Percentiles rank a stretch among this genome's conserved stretches.
These are phyloP conservation scores for Hypocreales sp. DNA, from an alignment of 2,329 filamentous ascomycete genomes.

Conservation along the genomic window DNA sequence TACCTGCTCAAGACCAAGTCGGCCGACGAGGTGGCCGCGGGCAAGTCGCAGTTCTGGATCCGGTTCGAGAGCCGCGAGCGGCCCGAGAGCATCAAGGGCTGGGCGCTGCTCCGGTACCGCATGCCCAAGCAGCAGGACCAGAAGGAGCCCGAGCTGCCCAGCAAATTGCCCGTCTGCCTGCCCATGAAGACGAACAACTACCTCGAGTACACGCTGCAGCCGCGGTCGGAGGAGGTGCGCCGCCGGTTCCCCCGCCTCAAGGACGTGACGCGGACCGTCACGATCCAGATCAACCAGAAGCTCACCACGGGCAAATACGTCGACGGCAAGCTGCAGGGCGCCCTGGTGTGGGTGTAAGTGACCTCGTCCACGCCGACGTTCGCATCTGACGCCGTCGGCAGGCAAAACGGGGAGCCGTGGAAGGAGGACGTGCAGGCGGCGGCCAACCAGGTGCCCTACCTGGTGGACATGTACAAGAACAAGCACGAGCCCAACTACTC, in stretches of 20 bases:
- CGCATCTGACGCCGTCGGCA: too few relatives aligned
- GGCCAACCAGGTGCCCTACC: constrained; percentile 20
- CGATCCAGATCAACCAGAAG: constrained; percentile 27
- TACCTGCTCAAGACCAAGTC: constrained; percentile 38
- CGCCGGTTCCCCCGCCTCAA: constrained; percentile 19
- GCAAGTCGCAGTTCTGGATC: constrained; percentile 24
- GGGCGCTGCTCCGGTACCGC: constrained; percentile 1
- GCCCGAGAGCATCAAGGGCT: constrained; percentile 11
- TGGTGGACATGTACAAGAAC: constrained; percentile 35
- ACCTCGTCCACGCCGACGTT: too few relatives aligned
- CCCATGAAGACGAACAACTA: constrained; percentile 20
- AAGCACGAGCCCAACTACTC: constrained; percentile 34
- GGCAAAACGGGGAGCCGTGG: constrained; percentile 26
- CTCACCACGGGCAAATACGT: constrained; percentile 15
- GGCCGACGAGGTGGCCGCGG: constrained; percentile 20
- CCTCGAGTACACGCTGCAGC: constrained; percentile 29
- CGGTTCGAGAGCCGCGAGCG: constrained; percentile 35
- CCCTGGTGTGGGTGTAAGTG: constrained; percentile 19
- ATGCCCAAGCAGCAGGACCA: neutral
- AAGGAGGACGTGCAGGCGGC: constrained; percentile 13
- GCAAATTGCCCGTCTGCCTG: constrained; percentile 11
- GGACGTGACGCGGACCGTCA: constrained; percentile 33
- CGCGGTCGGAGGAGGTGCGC: constrained; percentile 9
- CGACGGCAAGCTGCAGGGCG: constrained; percentile 12
- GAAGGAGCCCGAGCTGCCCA: constrained; percentile 2